Conservation (phyloP, 352 stramenopile genomes). For the Saprolegnia parasitica region DNA sequence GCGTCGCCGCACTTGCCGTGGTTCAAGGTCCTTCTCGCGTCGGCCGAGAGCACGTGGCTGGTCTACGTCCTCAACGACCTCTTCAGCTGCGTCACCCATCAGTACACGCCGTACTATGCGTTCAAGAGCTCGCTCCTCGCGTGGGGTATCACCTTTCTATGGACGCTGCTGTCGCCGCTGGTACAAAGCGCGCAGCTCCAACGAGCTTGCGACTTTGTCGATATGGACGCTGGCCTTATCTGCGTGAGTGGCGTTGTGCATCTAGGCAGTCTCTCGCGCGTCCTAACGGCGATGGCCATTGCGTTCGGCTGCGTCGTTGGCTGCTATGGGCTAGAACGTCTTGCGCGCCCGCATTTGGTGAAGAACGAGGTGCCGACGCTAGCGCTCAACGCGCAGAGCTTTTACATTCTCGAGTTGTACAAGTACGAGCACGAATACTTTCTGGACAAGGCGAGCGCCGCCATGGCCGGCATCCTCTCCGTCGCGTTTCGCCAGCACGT, state of each 20-base stretch:
- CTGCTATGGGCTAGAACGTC: background rate
- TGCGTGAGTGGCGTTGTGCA: background rate
- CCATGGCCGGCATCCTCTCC: slow-evolving; percentile 3
- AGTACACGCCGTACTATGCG: slow-evolving; percentile 8
- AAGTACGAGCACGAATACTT: background rate
- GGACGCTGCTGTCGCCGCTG: background rate
- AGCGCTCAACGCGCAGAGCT: background rate
- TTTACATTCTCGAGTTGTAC: slow-evolving; percentile 6
- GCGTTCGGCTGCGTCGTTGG: background rate
- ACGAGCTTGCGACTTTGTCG: background rate
- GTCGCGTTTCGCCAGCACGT: background rate
- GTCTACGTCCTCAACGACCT: slow-evolving; percentile 11
- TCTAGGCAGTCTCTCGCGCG: background rate
- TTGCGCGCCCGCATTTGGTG: background rate
- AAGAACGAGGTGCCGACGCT: background rate
- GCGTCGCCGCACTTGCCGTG: background rate
- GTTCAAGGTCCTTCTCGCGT: background rate
- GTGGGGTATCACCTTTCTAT: background rate
- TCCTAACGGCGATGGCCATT: background rate
- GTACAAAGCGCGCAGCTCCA: background rate
- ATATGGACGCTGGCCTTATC: background rate
- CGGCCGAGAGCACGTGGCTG: background rate
- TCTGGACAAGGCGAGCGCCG: slow-evolving; percentile 7
- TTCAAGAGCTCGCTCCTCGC: slow-evolving; percentile 5
- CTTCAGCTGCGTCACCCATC: slow-evolving; percentile 4